Percentiles rank a stretch among this genome's conserved stretches.
Conservation (phyloP, 2,329 filamentous ascomycete genomes). For the Fonsecaea monophora region DNA sequence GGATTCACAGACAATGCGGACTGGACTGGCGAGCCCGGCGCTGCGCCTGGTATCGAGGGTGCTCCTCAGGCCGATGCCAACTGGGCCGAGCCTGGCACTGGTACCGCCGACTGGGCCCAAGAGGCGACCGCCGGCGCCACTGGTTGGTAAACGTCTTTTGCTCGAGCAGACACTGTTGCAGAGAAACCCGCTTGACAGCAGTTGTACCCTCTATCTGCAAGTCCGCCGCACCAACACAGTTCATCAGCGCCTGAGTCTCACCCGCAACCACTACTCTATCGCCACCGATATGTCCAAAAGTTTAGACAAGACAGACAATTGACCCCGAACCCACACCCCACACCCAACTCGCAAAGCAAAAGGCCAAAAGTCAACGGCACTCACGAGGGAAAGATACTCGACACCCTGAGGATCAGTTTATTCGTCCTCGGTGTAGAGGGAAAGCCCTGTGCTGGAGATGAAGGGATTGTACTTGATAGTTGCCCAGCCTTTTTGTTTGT, state of each 20-base stretch:
- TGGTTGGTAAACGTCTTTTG: conserved; percentile 43
- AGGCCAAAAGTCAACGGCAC: conserved; percentile 64
- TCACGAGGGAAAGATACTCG: conserved; percentile 99
- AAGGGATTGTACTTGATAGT: conserved; percentile 85
- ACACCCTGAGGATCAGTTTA: conserved; percentile 51
- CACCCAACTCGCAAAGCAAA: conserved; percentile 26
- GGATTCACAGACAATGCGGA: conserved; percentile 89
- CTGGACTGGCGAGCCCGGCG: conserved; percentile 67
- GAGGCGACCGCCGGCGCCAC: conserved; percentile 44
- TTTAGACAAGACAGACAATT: neutral
- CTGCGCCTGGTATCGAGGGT: conserved; percentile 70
- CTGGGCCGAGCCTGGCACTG: conserved; percentile 63
- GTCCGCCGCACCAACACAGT: conserved; percentile 5
- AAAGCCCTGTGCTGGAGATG: conserved; percentile 91
- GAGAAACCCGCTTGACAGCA: neutral
- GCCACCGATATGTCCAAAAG: neutral
- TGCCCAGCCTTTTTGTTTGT: conserved; percentile 58
- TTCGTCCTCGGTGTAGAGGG: conserved; percentile 67
- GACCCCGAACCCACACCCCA: neutral
- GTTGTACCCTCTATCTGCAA: conserved; percentile 5
- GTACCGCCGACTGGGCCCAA: conserved; percentile 55
- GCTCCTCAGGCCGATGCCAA: conserved; percentile 63
- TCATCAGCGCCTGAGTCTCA: neutral
- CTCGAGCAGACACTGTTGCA: conserved; percentile 24
- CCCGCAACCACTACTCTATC: neutral